Percentiles rank a stretch among this genome's conserved stretches.
Evolutionary conservation across 169 alveolate genomes (phyloP).

Genomic region (Eimeria acervulina): DNA sequence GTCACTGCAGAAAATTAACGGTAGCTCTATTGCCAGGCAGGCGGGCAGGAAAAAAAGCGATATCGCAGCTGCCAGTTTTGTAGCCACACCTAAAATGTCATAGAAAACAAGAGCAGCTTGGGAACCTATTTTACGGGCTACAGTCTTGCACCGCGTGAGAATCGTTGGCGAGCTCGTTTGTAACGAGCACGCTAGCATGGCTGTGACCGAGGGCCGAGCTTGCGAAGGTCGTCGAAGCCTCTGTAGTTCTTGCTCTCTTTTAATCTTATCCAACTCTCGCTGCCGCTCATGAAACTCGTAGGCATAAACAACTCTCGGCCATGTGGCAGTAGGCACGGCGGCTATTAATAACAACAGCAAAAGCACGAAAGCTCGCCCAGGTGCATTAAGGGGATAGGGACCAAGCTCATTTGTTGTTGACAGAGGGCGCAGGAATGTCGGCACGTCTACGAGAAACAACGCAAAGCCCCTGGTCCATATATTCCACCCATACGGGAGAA

Average conservation of each 20-base stretch:
- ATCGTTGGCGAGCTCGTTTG: background rate
- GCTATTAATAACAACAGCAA: constrained; percentile 25
- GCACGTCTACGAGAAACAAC: background rate
- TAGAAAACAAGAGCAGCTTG: background rate
- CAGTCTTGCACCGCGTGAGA: background rate
- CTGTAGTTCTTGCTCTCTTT: constrained; percentile 40
- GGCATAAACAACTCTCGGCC: constrained; percentile 47
- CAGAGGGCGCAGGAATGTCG: constrained; percentile 16
- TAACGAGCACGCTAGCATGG: constrained; percentile 54
- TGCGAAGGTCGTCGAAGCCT: constrained; percentile 57
- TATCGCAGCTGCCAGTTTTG: constrained; percentile 28
- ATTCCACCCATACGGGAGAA: constrained; percentile 62
- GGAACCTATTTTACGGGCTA: background rate
- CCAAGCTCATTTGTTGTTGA: constrained; percentile 56
- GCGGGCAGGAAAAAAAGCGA: constrained; percentile 32
- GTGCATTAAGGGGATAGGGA: constrained; percentile 34
- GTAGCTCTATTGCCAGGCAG: constrained; percentile 7
- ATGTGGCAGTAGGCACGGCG: constrained; percentile 1
- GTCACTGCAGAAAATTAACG: constrained; percentile 54
- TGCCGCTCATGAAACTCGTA: constrained; percentile 42
- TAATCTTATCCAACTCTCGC: constrained; percentile 33
- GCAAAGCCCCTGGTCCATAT: background rate
- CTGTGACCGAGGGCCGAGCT: constrained; percentile 74
- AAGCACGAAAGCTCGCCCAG: background rate
- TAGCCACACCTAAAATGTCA: background rate